Evolutionary conservation across 495 filamentous ascomycete species (phyloP), one percentile per base, ranked within the genome.

Genomic region (Talaromyces liani): DNA sequence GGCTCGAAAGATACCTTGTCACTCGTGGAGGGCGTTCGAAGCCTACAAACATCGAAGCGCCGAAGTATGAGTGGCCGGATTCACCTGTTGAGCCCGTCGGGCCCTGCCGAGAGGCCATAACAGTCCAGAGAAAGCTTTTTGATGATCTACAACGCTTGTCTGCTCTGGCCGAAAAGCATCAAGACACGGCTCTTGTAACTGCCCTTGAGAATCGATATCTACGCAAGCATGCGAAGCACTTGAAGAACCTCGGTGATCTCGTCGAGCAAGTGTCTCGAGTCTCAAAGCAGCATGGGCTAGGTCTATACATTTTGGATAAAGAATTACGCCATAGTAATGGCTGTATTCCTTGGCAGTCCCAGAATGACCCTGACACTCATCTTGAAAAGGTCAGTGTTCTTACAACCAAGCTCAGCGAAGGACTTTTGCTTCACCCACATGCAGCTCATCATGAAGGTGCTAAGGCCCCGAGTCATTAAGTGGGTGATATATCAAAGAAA

Each of bases 1-100:
- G 65, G 65, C 33, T 67, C 14, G 65, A 67, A 51, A 64, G 61
- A 39, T 67, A 64, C 24, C 65, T 67, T 27, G 31, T 67, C 39
- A 34, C 31, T 14, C 62, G 65, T 36, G 65, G 65, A 16, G 65
- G 65, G 2, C n/a, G 62, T 8, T 58, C 47, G 39, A 67, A 67
- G 51, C 65, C 65, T 6, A 67, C 63, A 14, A 54, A 63, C 9
- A 64, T 67, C 58, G 58, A 67, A 25, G 36, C 62, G 3, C 39
- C 65, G 6, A 58, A 34, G 4, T 24, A 34, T 47, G 62, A 65
- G 14, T 67, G 31, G 20, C 65, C 65, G 14, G 58, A 65, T 14
- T 36, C 33, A 22, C 65, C 65, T 31, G 62, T 67, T 27, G 65
- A 67, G 34, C 65, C 65, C 7, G 24, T 64, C 10, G 36, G 25